Base-by-base conservation (phyloP, 352 stramenopile genomes). In the Peronospora destructor region DNA sequence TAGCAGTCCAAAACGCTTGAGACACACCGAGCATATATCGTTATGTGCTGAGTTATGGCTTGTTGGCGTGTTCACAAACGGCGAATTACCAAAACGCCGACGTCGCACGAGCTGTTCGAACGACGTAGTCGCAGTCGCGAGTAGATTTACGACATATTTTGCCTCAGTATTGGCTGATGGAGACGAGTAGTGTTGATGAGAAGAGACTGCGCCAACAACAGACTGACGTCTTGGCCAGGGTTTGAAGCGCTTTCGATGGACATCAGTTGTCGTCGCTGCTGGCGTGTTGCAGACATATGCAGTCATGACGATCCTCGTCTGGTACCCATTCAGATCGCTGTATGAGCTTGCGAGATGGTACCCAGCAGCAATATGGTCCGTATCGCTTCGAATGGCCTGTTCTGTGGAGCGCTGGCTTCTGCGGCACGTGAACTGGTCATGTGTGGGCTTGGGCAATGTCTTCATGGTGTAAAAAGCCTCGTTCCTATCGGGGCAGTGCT, bases 401-500 rank as follows among this genome's bases (percentile, higher is more conserved):
- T 61, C 46, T 13, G 54, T 37, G 5, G 30, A 26, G 21, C 23
- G 56, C 16, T 53, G 30, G 14, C 44, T 38, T 21, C 35, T 59
- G 1, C 36, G 38, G 10, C 39, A 26, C 6, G 51, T 57, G 38
- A 71, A 57, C 3, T 59, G 53, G 30, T 67, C 54, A 55, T 85
- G 78, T 6, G 77, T 60, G 23, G 64, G 45, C 14, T 63, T 68
- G 0, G 73, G 69, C 12, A 89, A 59, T 11, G 78, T 85, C 49
- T 75, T 80, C 66, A 85, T 71, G 13, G 81, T 66, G 55, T 85
- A 77, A 30, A 84, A 75, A 2, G 78, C 75, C 14, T 84, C 68
- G 39, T 81, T 73, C 1, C 46, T 53, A 1, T 52, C 45, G 12
- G 65, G 39, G 9, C 56, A 66, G 14, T 58, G 40, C 35, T 84